Conservation (phyloP, 768 basidiomycete genomes). For the Crucibulum laeve region DNA sequence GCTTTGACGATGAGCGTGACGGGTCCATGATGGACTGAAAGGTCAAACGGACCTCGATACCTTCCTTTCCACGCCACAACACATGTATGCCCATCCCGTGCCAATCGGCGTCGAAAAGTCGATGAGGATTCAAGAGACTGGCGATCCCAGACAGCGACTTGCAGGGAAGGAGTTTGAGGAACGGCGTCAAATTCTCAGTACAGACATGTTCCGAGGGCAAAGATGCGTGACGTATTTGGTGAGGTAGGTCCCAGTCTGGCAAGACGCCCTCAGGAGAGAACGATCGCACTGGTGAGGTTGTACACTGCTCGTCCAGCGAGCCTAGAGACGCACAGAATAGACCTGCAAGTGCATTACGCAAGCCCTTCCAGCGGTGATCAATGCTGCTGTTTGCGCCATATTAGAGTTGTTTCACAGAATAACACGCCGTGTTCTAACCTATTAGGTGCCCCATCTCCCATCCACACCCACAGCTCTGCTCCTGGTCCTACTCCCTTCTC, state of each 20-base stretch:
- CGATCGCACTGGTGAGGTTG: conserved; percentile 57
- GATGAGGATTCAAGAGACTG: conserved; percentile 77
- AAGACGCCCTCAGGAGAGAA: conserved; percentile 61
- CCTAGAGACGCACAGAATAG: conserved; percentile 93
- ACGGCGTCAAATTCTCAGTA: conserved; percentile 95
- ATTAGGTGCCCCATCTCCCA: conserved; percentile 57
- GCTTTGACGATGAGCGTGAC: conserved; percentile 45
- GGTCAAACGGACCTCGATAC: conserved; percentile 61
- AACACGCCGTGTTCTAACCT: conserved; percentile 47
- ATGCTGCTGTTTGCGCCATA: conserved; percentile 37
- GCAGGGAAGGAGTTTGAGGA: conserved; percentile 92
- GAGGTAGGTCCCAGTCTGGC: conserved; percentile 39
- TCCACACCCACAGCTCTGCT: conserved; percentile 90
- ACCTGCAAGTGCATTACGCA: conserved; percentile 88
- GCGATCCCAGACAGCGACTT: conserved; percentile 86
- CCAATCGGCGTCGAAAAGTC: conserved; percentile 87
- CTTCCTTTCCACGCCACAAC: conserved; percentile 47
- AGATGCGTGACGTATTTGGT: conserved; percentile 69
- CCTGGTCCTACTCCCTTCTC: conserved; percentile 77
- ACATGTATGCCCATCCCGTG: conserved; percentile 85
- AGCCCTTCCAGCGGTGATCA: conserved; percentile 76
- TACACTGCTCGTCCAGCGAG: conserved; percentile 69
- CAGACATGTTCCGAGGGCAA: conserved; percentile 88
- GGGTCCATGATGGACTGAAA: conserved; percentile 82
- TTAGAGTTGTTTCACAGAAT: neutral